Conservation (phyloP, 2,329 filamentous ascomycete species). For the Talaromyces pinophilus region DNA sequence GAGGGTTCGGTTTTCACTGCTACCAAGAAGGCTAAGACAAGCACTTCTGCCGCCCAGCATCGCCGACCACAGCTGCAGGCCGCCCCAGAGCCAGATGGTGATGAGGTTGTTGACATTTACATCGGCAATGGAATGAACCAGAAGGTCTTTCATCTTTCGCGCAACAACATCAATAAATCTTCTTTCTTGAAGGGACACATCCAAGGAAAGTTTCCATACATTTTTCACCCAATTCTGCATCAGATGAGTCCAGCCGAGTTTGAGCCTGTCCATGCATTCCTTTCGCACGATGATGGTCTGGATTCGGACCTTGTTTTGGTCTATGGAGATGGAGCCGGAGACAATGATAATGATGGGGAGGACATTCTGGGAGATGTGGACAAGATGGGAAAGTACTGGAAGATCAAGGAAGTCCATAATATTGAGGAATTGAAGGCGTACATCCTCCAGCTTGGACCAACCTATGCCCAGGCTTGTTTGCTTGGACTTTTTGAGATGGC, state of each 20-base stretch:
- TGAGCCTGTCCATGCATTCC: background rate
- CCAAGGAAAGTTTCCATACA: conserved; percentile 1
- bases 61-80: background rate
- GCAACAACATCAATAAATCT: conserved; percentile 11
- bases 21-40: background rate
- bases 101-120: conserved; percentile 10
- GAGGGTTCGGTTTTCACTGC: too few relatives aligned
- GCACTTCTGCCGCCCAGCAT: background rate
- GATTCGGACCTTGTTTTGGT: conserved; percentile 6
- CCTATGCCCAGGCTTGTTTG: background rate
- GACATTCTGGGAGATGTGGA: conserved; percentile 10
- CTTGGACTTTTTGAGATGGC: conserved; percentile 10
- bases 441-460: background rate
- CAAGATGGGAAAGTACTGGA: background rate
- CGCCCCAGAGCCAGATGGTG: background rate
- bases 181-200: conserved; percentile 6
- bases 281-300: background rate
- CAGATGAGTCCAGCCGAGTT: conserved; percentile 9
- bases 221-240: conserved; percentile 11
- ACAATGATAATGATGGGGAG: background rate
- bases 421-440: conserved; percentile 1
- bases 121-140: conserved; percentile 8
- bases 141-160: conserved; percentile 11
- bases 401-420: background rate
- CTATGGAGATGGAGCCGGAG: background rate